phyloP scores from a whole-genome alignment of 257 asterid genomes.

The Marsdenia floribunda region DNA sequence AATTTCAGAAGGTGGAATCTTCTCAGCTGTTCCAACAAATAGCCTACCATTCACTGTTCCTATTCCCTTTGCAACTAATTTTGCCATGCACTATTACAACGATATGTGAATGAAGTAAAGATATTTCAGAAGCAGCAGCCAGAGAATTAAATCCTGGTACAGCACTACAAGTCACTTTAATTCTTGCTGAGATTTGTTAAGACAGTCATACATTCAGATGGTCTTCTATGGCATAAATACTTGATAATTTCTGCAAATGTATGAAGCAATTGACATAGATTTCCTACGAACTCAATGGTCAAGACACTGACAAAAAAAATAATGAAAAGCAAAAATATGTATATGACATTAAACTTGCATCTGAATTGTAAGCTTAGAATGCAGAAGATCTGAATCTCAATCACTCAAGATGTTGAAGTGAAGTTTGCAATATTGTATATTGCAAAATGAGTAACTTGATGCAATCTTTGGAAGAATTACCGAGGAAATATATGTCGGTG shows the following conservation, averaged over 20 bases:
- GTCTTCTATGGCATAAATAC: background rate
- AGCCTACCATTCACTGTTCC: constrained; percentile 67
- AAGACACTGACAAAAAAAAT: background rate
- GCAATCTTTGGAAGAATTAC: constrained; percentile 27
- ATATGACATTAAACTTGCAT: background rate
- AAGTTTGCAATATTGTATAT: background rate
- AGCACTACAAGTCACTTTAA: background rate
- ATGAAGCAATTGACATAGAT: background rate
- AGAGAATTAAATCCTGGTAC: background rate
- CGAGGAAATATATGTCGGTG: constrained; percentile 68
- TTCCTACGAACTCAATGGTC: background rate
- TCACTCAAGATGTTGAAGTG: background rate
- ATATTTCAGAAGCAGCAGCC: background rate
- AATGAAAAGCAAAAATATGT: background rate
- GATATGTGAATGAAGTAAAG: background rate
- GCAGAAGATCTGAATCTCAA: background rate
- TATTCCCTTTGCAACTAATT: constrained; percentile 72
- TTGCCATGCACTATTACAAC: constrained; percentile 34
- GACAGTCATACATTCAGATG: background rate
- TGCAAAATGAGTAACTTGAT: background rate
- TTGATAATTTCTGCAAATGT: background rate
- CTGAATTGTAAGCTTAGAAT: background rate
- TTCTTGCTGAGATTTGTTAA: background rate
- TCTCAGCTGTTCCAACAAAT: constrained; percentile 86
- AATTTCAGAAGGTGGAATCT: constrained; percentile 72